Base-by-base conservation (phyloP, 208 protist species). In the Acanthamoeba culbertsoni region DNA sequence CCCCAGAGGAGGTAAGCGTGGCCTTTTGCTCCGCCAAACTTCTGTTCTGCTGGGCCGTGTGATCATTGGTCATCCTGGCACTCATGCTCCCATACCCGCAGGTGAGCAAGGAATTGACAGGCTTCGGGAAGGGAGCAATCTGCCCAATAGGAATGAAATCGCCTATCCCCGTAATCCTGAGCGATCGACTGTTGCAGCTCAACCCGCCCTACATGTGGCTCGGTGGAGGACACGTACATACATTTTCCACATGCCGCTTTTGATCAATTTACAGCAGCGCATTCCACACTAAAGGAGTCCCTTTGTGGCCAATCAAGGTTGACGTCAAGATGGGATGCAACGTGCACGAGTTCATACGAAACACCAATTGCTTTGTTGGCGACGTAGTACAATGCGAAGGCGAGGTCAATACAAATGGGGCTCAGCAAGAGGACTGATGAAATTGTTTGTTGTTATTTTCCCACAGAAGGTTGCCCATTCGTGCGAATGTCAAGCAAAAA, bases 151-250 rank as follows among this genome's bases (percentile, higher is more conserved):
- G 79, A 37, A 42, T 77, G 55, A 77, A 35, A 14, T 57, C 46
- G 6, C 40, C 43, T 26, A 77, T 94, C 8, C 93, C 93, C 33
- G 51, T 94, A 28, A 93, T 94, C 53, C 68, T 94, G 31, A 77
- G 55, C 33, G 73, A 65, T 33, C 45, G 63, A 8, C 79, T 94
- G 71, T 20, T 33, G 35, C 37, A 51, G 26, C 86, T 94, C 51
- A 37, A 88, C 23, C 93, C 93, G 16, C 51, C n/a, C 5, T 84
- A 93, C 14, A 92, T 94, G 46, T 94, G 57, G 48, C 91, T 94
- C 26, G 93, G 93, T 16, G 93, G 86, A 45, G 93, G 93, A 53
- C 57, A 92, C 40, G 86, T 94, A 77, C 31, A 20, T 62, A 12
- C 37, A 37, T 63, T 12, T 73, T n/a, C n/a, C n/a, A 40, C 33